phyloP scores from a whole-genome alignment of 306 rosid genomes.

The Benincasa hispida region DNA sequence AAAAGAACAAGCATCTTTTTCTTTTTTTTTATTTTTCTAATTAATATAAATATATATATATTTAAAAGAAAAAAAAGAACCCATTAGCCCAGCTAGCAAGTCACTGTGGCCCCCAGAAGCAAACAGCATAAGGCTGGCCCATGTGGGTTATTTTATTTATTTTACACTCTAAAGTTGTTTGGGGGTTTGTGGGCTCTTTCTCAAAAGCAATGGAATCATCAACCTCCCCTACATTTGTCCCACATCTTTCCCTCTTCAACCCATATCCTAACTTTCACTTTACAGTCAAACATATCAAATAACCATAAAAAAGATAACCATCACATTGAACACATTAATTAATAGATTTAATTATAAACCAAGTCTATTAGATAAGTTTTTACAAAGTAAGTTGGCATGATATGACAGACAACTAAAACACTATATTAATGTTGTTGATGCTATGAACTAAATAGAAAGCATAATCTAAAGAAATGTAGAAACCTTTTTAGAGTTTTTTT shows the following conservation, averaged over 20 bases:
- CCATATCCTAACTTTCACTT: constrained; percentile 7
- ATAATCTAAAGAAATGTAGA: neutral
- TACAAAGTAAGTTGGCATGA: neutral
- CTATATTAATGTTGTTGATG: neutral
- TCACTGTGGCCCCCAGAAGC: neutral
- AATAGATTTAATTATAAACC: neutral
- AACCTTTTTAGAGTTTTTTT: neutral
- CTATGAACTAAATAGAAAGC: neutral
- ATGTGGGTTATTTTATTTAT: neutral
- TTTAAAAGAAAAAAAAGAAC: too few species aligned
- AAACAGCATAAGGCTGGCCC: neutral
- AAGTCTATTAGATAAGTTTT: neutral
- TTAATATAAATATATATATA: too few species aligned
- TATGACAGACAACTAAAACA: neutral
- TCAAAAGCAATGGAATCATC: constrained; percentile 12
- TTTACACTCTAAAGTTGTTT: neutral
- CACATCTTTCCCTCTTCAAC: constrained; percentile 3
- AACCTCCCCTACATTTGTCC: neutral
- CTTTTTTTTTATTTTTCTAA: too few species aligned
- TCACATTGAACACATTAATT: neutral
- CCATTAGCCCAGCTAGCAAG: too few species aligned
- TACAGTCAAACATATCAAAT: constrained; percentile 8
- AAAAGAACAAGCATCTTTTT: too few species aligned
- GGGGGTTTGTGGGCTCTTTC: neutral
- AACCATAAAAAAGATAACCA: neutral